These are phyloP conservation scores for Rosa lucieae DNA, from an alignment of 306 rosid genomes.

Conservation along the genomic window DNA sequence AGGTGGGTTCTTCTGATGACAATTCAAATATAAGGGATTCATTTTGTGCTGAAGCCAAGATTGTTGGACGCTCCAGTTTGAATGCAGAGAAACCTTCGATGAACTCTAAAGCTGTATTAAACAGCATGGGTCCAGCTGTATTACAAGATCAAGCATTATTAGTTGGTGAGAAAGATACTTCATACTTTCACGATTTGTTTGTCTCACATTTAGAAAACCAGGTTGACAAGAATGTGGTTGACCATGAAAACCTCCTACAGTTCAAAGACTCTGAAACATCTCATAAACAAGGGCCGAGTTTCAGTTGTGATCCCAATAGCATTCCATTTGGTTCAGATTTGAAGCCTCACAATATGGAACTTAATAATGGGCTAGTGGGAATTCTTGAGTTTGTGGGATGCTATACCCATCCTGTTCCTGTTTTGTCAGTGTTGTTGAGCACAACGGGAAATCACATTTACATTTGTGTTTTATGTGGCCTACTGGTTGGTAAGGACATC, in stretches of 20 bases:
- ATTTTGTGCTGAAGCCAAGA: conserved; percentile 21
- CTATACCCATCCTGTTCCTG: conserved; percentile 74
- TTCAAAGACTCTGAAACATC: conserved; percentile 23
- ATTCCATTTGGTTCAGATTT: conserved; percentile 34
- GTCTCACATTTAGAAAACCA: conserved; percentile 36
- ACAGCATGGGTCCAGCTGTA: conserved; percentile 23
- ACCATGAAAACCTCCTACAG: conserved; percentile 31
- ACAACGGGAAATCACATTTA: conserved; percentile 50
- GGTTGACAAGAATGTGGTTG: conserved; percentile 35
- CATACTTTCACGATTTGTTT: conserved; percentile 19
- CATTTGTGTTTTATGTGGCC: conserved; percentile 68
- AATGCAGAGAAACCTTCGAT: conserved; percentile 15
- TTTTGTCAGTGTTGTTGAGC: conserved; percentile 54
- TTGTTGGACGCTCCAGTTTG: conserved; percentile 16
- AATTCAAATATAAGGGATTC: conserved; percentile 33
- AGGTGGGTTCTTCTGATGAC: conserved; percentile 32
- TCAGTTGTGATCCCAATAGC: conserved; percentile 36
- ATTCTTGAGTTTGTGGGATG: conserved; percentile 61
- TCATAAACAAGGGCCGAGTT: conserved; percentile 31
- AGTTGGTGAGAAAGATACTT: conserved; percentile 14
- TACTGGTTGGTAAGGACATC: conserved; percentile 40
- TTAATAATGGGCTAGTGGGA: conserved; percentile 38
- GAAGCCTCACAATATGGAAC: conserved; percentile 35
- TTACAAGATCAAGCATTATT: conserved; percentile 23
- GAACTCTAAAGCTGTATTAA: conserved; percentile 14